These are phyloP conservation scores for Cercospora beticola DNA, from an alignment of 2,329 filamentous ascomycete genomes.

Conservation along the genomic window DNA sequence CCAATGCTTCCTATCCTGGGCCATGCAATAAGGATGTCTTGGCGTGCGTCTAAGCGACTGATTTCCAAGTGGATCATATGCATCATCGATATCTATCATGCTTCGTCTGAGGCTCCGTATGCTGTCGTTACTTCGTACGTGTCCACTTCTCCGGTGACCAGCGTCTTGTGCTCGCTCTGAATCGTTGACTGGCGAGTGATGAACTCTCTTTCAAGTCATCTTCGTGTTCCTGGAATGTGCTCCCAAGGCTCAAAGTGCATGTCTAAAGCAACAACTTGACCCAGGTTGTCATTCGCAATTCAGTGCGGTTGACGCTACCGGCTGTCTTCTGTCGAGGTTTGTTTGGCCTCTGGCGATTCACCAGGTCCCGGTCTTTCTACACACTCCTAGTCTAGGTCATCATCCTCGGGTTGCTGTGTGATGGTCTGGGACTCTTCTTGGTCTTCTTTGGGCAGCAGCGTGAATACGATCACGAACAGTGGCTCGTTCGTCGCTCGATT, in stretches of 20 bases:
- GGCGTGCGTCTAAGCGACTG: background rate
- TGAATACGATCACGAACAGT: constrained; percentile 80
- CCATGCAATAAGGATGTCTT: background rate
- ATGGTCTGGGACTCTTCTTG: background rate
- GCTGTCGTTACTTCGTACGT: background rate
- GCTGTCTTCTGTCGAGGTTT: background rate
- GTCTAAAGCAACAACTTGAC: background rate
- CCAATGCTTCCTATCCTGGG: background rate
- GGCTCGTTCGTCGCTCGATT: constrained; percentile 71
- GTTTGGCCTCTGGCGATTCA: background rate
- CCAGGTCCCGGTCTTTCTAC: background rate
- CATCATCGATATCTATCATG: background rate
- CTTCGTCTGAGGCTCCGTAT: background rate
- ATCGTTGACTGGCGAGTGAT: background rate
- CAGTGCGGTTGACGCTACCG: background rate
- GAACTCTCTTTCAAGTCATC: background rate
- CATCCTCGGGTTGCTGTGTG: background rate
- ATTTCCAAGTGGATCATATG: background rate
- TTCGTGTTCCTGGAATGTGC: background rate
- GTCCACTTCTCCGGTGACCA: background rate
- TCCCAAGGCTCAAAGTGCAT: background rate
- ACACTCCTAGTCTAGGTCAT: constrained; percentile 1
- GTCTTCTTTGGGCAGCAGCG: constrained; percentile 65
- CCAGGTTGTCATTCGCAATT: background rate
- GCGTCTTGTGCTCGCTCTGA: background rate